Base-by-base conservation (phyloP, 176 grass and related monocot species). In the Avena sativa region DNA sequence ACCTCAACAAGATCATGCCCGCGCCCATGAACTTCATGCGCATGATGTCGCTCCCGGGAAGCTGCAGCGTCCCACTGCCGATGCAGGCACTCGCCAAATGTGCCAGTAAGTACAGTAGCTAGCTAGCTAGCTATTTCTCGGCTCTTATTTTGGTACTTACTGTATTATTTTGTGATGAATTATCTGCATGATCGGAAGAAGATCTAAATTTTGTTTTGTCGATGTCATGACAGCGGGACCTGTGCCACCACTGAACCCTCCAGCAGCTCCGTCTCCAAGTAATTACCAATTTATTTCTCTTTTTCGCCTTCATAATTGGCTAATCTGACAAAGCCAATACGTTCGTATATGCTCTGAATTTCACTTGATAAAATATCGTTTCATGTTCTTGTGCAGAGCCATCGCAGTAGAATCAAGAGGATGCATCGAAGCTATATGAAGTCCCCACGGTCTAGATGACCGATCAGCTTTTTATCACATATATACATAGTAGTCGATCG, bases 1-100 rank as follows among this genome's bases (percentile, higher is more conserved):
- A 77, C 74, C 60, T 88, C 63, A 78, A 78, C 63, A 70, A 78
- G 73, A 12, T 83, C 38, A 83, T 60, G 87, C 80, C 87, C 3
- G 73, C 73, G 0, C 63, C 40, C 15, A 71, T 70, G 17, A 11
- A 71, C 0, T 49, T 78, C 62, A 71, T 5, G 26, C 72, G 87
- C 38, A 83, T 88, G 63, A 70, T 70, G 73, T 69, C 73, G 12
- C 80, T 83, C 53, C 87, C 87, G 0, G 8, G 51, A 10, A 12
- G 23, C 4, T 88, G 86, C 8, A 26, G 5, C 21, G 80, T 77
- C 17, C 0, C 80, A 0, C 12, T 83, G 13, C 87, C 80, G 0
- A 2, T 82, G 59, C 59, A 88, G 19, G 10, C 86, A 2, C 50
- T 88, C 2, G 21, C 72, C 61, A 20, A 38, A 25, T 88, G 86